phyloP scores from a whole-genome alignment of 176 grass and related monocot species.

The Ananas comosus region DNA sequence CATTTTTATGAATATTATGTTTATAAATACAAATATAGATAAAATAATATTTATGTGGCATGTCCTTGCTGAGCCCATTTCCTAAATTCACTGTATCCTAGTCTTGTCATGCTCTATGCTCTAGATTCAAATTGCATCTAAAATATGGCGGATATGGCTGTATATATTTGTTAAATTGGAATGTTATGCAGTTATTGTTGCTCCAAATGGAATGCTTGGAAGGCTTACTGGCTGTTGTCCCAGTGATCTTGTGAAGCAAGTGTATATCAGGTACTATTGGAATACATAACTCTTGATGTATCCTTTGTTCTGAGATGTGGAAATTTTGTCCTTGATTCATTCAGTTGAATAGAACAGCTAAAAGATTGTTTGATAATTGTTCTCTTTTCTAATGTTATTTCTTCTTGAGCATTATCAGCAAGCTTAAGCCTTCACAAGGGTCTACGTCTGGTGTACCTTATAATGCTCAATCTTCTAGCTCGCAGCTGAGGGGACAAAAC shows the following conservation, averaged over 20 bases:
- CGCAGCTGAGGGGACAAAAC: conserved; percentile 84
- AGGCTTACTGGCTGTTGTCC: conserved; percentile 94
- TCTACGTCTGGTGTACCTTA: conserved; percentile 49
- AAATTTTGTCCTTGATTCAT: too few relatives aligned
- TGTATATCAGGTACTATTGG: conserved; percentile 69
- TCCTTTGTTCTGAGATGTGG: background rate
- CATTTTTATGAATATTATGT: too few relatives aligned
- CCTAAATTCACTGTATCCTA: too few relatives aligned
- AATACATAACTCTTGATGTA: background rate
- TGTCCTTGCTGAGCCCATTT: too few relatives aligned
- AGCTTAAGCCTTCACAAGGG: conserved; percentile 38
- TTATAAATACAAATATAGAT: too few relatives aligned
- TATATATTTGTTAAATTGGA: conserved; percentile 16
- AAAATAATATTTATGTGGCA: too few relatives aligned
- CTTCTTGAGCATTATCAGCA: conserved; percentile 58
- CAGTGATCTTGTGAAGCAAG: conserved; percentile 94
- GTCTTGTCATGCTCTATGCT: too few relatives aligned
- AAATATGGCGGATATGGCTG: too few relatives aligned
- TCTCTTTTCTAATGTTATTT: conserved; percentile 11
- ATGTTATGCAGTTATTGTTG: conserved; percentile 78
- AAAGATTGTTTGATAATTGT: too few relatives aligned
- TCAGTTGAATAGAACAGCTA: too few relatives aligned
- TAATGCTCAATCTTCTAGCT: conserved; percentile 55
- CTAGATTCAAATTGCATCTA: too few relatives aligned
- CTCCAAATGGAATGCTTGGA: conserved; percentile 93